phyloP scores from a whole-genome alignment of 768 basidiomycete genomes.

The Hysterangium stoloniferum region DNA sequence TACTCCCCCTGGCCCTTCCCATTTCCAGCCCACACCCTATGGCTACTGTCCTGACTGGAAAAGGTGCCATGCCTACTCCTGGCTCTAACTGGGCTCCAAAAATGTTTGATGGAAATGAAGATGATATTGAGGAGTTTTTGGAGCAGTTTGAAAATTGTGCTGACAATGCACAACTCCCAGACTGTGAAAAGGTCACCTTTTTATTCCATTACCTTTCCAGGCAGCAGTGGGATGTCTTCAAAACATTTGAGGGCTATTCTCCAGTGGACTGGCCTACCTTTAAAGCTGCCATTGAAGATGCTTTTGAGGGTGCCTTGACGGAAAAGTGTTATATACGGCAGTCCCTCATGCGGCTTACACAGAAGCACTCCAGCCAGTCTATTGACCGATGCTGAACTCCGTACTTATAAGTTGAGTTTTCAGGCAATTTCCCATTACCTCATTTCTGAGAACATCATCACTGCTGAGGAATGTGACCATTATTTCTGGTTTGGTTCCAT shows the following conservation, averaged over 20 bases:
- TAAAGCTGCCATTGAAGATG: constrained; percentile 2
- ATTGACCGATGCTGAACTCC: not conserved
- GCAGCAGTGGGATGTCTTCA: not conserved
- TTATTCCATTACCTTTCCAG: not conserved
- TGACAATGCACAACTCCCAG: not conserved
- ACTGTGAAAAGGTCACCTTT: constrained; percentile 1
- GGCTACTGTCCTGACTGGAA: too few species aligned
- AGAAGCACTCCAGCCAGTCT: not conserved
- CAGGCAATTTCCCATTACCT: not conserved
- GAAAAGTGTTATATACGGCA: not conserved
- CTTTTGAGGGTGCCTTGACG: not conserved
- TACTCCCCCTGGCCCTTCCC: too few species aligned
- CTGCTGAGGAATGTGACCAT: not conserved
- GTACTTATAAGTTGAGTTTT: not conserved
- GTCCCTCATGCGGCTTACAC: not conserved
- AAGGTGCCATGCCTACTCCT: not conserved
- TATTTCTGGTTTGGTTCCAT: constrained; percentile 2
- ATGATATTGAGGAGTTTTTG: not conserved
- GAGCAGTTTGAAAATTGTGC: not conserved
- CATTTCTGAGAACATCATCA: not conserved
- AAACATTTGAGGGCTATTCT: constrained; percentile 1
- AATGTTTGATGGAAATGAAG: not conserved
- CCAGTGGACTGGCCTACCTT: not conserved
- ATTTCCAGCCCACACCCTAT: too few species aligned
- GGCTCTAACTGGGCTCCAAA: not conserved